Percentiles rank a stretch among this genome's conserved stretches.
These are phyloP conservation scores for Zasmidium cellare DNA, from an alignment of 2,329 filamentous ascomycete genomes.

Conservation along the genomic window DNA sequence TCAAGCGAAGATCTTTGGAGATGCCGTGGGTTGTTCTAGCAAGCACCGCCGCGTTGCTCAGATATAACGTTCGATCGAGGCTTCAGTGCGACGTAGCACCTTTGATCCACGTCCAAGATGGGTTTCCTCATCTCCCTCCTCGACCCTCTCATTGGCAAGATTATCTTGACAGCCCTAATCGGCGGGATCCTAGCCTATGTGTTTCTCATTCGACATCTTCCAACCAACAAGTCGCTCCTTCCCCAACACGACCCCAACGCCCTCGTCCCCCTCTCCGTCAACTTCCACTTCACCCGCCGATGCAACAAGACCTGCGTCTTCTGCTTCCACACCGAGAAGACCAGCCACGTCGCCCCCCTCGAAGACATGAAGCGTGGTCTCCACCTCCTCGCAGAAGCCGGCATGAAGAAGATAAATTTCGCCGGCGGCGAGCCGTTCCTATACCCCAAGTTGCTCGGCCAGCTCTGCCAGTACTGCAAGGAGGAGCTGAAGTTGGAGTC, in stretches of 20 bases:
- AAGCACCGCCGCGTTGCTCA: too few species aligned
- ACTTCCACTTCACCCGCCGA: constrained; percentile 49
- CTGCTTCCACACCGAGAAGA: constrained; percentile 59
- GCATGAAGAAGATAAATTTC: constrained; percentile 59
- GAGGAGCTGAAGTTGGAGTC: constrained; percentile 49
- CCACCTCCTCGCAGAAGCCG: constrained; percentile 48
- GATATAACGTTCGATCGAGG: background rate
- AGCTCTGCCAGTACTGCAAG: constrained; percentile 52
- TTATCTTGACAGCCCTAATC: background rate
- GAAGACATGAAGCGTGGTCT: constrained; percentile 48
- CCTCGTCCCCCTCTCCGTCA: constrained; percentile 43
- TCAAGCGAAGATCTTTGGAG: too few species aligned
- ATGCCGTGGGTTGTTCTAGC: too few species aligned
- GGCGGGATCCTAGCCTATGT: too few species aligned
- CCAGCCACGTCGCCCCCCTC: constrained; percentile 43
- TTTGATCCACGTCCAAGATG: background rate
- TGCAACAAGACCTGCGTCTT: constrained; percentile 55
- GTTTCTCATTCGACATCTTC: too few species aligned
- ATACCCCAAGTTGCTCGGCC: constrained; percentile 45
- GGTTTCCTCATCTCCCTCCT: background rate
- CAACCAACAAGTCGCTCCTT: too few species aligned
- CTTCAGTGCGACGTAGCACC: background rate
- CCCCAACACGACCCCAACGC: background rate
- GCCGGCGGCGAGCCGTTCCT: constrained; percentile 59
- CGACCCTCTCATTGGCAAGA: background rate